phyloP scores from a whole-genome alignment of 2,329 filamentous ascomycete genomes.

The Ciborinia camelliae region DNA sequence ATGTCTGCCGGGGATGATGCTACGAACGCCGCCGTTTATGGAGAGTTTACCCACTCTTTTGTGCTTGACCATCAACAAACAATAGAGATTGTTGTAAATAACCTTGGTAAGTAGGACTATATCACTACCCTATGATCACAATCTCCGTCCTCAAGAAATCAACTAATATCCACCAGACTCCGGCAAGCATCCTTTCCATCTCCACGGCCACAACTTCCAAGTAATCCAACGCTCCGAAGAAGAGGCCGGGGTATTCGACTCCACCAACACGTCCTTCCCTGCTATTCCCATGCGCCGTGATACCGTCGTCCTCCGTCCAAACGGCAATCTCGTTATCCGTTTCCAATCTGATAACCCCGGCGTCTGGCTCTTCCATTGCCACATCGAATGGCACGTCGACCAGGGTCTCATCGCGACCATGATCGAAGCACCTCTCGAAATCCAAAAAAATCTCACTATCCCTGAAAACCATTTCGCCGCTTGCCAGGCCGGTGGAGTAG shows the following conservation, averaged over 20 bases:
- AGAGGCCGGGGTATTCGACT: constrained; percentile 53
- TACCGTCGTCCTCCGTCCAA: constrained; percentile 60
- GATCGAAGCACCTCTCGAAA: constrained; percentile 36
- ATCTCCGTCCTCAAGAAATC: not conserved
- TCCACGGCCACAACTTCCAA: constrained; percentile 76
- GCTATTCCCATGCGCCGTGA: constrained; percentile 63
- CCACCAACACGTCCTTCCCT: constrained; percentile 47
- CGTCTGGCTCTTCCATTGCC: constrained; percentile 74
- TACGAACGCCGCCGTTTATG: constrained; percentile 60
- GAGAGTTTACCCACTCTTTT: constrained; percentile 61
- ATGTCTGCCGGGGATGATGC: constrained; percentile 53
- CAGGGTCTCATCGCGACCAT: constrained; percentile 65
- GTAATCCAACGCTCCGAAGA: constrained; percentile 58
- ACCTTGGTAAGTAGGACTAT: constrained; percentile 43
- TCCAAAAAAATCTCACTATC: constrained; percentile 47
- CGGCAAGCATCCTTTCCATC: constrained; percentile 68
- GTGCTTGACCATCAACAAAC: constrained; percentile 66
- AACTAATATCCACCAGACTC: constrained; percentile 44
- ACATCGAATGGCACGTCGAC: constrained; percentile 73
- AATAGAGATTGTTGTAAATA: constrained; percentile 75
- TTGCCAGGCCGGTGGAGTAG: constrained; percentile 52
- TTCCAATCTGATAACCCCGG: constrained; percentile 67
- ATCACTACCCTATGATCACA: not conserved
- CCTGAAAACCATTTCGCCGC: constrained; percentile 56
- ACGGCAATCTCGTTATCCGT: constrained; percentile 66